Percentiles rank a stretch among this genome's conserved stretches.
Conservation (phyloP, 2,329 filamentous ascomycete species). For the Colletotrichum shisoi region DNA sequence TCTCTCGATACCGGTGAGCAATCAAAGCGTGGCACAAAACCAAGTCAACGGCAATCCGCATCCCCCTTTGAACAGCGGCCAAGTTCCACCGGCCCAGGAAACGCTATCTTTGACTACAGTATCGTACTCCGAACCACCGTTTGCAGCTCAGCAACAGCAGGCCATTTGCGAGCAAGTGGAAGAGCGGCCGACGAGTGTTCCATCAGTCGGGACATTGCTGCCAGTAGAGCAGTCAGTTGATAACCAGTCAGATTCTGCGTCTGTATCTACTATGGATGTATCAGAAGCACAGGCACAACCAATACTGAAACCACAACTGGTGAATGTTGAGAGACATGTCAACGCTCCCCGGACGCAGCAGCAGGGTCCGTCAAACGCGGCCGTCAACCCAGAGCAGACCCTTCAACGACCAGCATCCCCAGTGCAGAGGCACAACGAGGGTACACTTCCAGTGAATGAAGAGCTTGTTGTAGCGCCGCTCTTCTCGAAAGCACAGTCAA, state of each 20-base stretch:
- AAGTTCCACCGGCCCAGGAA: neutral
- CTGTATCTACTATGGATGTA: conserved; percentile 42
- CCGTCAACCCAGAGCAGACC: neutral
- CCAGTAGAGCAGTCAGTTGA: conserved; percentile 3
- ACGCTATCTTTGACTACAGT: neutral
- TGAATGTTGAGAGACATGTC: conserved; percentile 29
- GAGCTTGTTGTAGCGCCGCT: conserved; percentile 25
- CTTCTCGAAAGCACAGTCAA: conserved; percentile 19
- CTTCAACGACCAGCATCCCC: neutral
- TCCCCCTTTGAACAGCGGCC: neutral
- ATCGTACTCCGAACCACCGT: neutral
- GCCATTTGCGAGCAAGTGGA: neutral
- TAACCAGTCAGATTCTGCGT: conserved; percentile 39
- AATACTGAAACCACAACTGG: conserved; percentile 40
- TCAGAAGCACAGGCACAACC: conserved; percentile 41
- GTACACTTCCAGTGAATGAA: neutral
- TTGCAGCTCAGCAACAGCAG: neutral
- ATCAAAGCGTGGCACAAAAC: neutral
- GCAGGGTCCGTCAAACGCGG: neutral
- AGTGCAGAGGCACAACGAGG: neutral
- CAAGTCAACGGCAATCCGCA: neutral
- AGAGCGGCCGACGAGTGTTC: neutral
- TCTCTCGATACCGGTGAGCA: neutral
- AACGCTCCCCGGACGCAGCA: neutral
- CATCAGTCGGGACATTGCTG: neutral